A percentile compares a stretch with the other conserved stretches of the same genome.
phyloP scores from a whole-genome alignment of 148 eudicot genomes.

The Spergularia bocconei region DNA sequence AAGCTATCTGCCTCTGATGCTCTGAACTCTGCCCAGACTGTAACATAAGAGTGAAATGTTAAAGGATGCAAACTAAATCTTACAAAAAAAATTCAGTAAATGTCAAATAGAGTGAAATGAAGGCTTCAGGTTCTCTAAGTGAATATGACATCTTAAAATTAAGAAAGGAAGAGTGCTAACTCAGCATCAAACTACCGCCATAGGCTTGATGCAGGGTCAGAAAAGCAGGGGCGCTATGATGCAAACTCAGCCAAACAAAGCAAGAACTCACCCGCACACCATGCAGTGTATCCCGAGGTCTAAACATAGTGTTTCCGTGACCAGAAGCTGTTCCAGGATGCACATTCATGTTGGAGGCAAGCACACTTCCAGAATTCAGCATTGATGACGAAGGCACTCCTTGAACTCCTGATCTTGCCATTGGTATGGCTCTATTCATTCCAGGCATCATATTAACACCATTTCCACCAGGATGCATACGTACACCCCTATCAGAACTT shows the following conservation, averaged over 20 bases:
- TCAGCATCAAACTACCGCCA: background rate
- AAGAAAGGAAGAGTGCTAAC: background rate
- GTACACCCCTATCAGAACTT: slow-evolving; percentile 64
- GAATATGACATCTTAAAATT: background rate
- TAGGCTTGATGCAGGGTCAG: no score
- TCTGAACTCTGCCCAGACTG: slow-evolving; percentile 69
- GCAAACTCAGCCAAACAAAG: background rate
- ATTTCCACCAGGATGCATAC: slow-evolving; percentile 60
- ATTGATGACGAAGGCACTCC: slow-evolving; percentile 57
- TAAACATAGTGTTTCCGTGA: slow-evolving; percentile 59
- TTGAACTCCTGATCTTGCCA: slow-evolving; percentile 65
- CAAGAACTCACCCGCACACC: slow-evolving; percentile 58
- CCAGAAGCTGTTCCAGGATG: slow-evolving; percentile 57
- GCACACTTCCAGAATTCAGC: slow-evolving; percentile 57
- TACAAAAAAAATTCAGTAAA: background rate
- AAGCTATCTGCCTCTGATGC: slow-evolving; percentile 61
- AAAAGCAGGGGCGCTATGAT: background rate
- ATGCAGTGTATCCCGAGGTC: slow-evolving; percentile 67
- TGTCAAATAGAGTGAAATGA: background rate
- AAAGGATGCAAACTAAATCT: slow-evolving; percentile 10
- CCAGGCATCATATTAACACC: slow-evolving; percentile 54
- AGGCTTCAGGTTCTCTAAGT: background rate
- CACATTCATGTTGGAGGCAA: slow-evolving; percentile 48
- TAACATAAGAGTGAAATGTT: slow-evolving; percentile 12
- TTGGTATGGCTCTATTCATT: slow-evolving; percentile 50